phyloP scores from a whole-genome alignment of 148 eudicot genomes.

The Chenopodium berlandieri region DNA sequence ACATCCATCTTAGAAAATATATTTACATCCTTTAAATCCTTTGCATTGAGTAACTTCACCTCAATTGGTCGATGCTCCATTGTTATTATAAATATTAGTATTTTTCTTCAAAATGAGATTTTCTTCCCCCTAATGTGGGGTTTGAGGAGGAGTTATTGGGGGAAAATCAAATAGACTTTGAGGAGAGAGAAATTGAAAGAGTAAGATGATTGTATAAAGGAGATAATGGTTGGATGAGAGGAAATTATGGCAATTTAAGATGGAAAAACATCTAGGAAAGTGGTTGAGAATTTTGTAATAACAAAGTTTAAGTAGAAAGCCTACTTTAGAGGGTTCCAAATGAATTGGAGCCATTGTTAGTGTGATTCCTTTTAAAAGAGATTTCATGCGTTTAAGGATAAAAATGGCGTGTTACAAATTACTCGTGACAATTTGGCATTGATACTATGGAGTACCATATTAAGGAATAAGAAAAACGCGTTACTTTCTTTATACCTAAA shows the following conservation, averaged over 20 bases:
- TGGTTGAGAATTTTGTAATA: not conserved
- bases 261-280: not conserved
- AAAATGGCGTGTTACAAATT: not conserved
- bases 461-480: too few relatives aligned
- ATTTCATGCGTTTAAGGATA: not conserved
- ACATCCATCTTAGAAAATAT: conserved; percentile 62
- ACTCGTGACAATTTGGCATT: too few relatives aligned
- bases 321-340: conserved; percentile 5
- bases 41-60: conserved; percentile 52
- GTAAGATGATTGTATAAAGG: not conserved
- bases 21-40: conserved; percentile 52
- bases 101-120: not conserved
- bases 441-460: too few relatives aligned
- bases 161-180: not conserved
- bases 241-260: conserved; percentile 4
- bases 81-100: not conserved
- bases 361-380: not conserved
- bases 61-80: conserved; percentile 65
- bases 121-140: not conserved
- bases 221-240: conserved; percentile 19
- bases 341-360: conserved; percentile 1
- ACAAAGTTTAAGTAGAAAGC: not conserved
- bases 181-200: conserved; percentile 19
- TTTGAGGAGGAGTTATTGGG: not conserved
- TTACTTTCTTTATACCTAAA: too few relatives aligned